These are phyloP conservation scores for Cubamyces lactineus DNA, from an alignment of 768 basidiomycete species.

Conservation along the genomic window DNA sequence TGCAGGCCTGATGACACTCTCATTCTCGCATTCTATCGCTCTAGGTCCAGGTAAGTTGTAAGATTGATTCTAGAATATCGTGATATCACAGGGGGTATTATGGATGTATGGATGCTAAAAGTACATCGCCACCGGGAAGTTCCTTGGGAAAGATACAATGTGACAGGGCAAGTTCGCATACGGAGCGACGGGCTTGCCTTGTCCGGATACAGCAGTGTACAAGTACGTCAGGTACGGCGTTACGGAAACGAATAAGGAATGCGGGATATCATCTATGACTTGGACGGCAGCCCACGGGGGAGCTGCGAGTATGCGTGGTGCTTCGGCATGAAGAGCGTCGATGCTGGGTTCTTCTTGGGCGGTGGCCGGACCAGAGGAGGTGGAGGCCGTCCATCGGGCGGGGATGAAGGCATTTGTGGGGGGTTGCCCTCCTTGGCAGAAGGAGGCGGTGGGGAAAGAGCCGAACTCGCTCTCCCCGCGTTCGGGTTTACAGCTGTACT, in stretches of 20 bases:
- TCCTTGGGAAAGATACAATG: slow-evolving; percentile 11
- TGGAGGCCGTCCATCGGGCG: slow-evolving; percentile 30
- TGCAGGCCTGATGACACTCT: too few relatives aligned
- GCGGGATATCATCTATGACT: slow-evolving; percentile 8
- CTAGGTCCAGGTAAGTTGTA: too few relatives aligned
- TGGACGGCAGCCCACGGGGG: slow-evolving; percentile 19
- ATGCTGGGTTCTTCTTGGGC: slow-evolving; percentile 67
- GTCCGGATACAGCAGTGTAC: slow-evolving; percentile 14
- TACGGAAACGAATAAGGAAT: background rate
- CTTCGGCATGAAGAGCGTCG: slow-evolving; percentile 72
- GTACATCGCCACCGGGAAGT: slow-evolving; percentile 17
- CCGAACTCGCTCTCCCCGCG: background rate
- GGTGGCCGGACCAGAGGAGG: slow-evolving; percentile 39
- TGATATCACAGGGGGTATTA: slow-evolving; percentile 15
- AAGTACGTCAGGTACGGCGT: background rate
- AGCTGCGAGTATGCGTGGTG: slow-evolving; percentile 57
- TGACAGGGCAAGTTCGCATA: slow-evolving; percentile 9
- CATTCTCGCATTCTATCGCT: too few relatives aligned
- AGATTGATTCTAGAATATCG: too few relatives aligned
- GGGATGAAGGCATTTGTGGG: slow-evolving; percentile 23
- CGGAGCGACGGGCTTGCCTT: background rate
- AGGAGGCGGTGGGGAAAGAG: slow-evolving; percentile 14
- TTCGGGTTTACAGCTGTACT: background rate
- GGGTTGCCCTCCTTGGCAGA: slow-evolving; percentile 22
- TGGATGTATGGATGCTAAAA: slow-evolving; percentile 15